Percentiles rank a stretch among this genome's conserved stretches.
These are phyloP conservation scores for Erythrophleum fordii DNA, from an alignment of 306 rosid species.

Conservation along the genomic window DNA sequence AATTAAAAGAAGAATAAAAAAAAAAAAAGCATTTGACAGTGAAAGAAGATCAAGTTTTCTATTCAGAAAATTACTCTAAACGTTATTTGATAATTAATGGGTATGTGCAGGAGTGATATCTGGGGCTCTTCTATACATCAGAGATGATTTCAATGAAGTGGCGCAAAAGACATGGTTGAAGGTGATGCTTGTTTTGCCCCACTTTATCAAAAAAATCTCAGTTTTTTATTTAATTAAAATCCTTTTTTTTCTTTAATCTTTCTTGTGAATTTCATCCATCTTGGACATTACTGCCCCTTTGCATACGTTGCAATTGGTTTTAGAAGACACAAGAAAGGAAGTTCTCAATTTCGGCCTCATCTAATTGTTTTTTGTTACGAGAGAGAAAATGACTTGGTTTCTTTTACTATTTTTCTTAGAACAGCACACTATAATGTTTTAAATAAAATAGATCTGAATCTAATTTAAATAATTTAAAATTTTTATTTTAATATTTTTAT, in stretches of 20 bases:
- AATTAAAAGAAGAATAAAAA: too few relatives aligned
- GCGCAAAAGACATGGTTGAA: conserved; percentile 51
- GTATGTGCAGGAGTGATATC: conserved; percentile 61
- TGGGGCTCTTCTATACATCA: conserved; percentile 65
- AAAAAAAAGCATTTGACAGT: neutral
- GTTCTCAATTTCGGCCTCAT: neutral
- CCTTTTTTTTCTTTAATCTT: neutral
- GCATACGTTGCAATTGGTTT: neutral
- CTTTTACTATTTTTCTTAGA: too few relatives aligned
- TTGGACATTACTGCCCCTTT: neutral
- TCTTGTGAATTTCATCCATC: neutral
- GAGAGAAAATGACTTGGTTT: too few relatives aligned
- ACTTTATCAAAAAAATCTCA: neutral
- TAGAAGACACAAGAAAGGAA: neutral
- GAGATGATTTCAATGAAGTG: conserved; percentile 58
- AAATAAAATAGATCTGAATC: too few relatives aligned
- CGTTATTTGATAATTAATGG: neutral
- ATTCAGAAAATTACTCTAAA: too few relatives aligned
- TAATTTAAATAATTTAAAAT: too few relatives aligned
- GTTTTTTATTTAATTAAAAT: neutral
- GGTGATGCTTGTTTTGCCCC: conserved; percentile 37
- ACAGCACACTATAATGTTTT: too few relatives aligned
- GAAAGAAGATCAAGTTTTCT: neutral
- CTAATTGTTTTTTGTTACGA: too few relatives aligned
- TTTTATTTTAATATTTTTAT: too few relatives aligned